Conservation (phyloP, 202 grass and related monocot genomes). For the Hordeum pubiflorum region DNA sequence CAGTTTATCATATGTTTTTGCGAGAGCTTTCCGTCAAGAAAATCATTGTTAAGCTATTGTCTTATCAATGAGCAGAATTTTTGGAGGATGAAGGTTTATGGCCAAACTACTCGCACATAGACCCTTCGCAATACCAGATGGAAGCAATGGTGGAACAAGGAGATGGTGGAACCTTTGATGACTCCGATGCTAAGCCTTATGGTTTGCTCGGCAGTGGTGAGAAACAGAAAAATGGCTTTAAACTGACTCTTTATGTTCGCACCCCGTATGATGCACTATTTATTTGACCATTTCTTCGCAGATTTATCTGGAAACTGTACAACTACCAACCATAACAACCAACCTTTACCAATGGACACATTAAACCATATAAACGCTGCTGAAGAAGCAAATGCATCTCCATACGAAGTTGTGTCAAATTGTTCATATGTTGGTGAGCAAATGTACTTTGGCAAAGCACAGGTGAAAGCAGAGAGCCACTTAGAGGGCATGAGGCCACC, state of each 20-base stretch:
- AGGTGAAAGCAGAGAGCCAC: constrained; percentile 22
- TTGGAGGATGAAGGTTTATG: constrained; percentile 24
- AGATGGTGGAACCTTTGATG: constrained; percentile 16
- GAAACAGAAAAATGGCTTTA: neutral
- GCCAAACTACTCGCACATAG: constrained; percentile 24
- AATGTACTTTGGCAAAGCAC: constrained; percentile 27
- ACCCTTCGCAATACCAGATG: constrained; percentile 26
- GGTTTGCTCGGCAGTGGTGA: constrained; percentile 29
- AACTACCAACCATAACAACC: constrained; percentile 18
- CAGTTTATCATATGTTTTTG: constrained; percentile 4
- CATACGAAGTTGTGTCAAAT: constrained; percentile 19
- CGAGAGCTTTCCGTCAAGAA: neutral
- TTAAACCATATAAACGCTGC: constrained; percentile 24
- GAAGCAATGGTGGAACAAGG: constrained; percentile 28
- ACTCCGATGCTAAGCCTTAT: constrained; percentile 11
- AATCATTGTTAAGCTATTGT: neutral
- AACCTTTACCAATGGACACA: constrained; percentile 24
- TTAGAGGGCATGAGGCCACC: constrained; percentile 12
- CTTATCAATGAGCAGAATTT: constrained; percentile 18
- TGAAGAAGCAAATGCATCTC: constrained; percentile 25
- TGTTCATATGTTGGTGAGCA: constrained; percentile 23
- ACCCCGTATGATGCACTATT: neutral
- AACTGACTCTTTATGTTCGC: neutral
- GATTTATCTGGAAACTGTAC: constrained; percentile 26
- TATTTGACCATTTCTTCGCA: neutral